Base-by-base conservation (phyloP, 352 stramenopile species). In the Phytophthora nicotianae region DNA sequence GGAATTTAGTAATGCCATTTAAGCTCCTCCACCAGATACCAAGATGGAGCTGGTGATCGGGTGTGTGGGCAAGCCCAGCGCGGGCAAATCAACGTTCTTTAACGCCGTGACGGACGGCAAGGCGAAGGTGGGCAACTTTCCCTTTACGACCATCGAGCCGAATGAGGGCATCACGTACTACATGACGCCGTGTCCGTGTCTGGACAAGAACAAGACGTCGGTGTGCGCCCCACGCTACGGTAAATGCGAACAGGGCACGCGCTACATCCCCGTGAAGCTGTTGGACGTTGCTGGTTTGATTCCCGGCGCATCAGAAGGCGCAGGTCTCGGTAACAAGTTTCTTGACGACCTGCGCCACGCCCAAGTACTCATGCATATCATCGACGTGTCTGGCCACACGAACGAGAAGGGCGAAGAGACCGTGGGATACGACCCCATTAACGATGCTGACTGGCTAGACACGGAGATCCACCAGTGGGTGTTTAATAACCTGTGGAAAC, bases 251-350 rank as follows among this genome's bases (percentile, higher is more conserved):
- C 66, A 87, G 43, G 83, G 87, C 42, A 78, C 81, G 51, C 85
- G 86, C 26, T 77, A 93, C 68, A 81, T 96, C 45, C 85, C 87
- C 5, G 83, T 96, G 16, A 94, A 94, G 75, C 65, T 96, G 24
- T 71, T 96, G 47, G 87, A 96, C 59, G 82, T 96, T 6, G 87
- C 87, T 0, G 87, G 87, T 0, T 60, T 96, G 6, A 93, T 96
- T 47, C 85, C 87, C 0, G 87, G 87, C 4, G 88, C 88, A 0
- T 97, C 86, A 1, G 82, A 98, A 33, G 95, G 95, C 23, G 91
- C 93, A 19, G 98, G 98, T 0, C 81, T 99, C 0, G 98, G 98
- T 16, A 99, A 99, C 79, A 96, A 99, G 71, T 99, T 99, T 74
- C 82, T 99, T 13, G 93, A 97, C 58, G 89, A 97, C 62, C 61